These are phyloP conservation scores for Cerrena zonata DNA, from an alignment of 1,284 basidiomycete species.

Conservation along the genomic window DNA sequence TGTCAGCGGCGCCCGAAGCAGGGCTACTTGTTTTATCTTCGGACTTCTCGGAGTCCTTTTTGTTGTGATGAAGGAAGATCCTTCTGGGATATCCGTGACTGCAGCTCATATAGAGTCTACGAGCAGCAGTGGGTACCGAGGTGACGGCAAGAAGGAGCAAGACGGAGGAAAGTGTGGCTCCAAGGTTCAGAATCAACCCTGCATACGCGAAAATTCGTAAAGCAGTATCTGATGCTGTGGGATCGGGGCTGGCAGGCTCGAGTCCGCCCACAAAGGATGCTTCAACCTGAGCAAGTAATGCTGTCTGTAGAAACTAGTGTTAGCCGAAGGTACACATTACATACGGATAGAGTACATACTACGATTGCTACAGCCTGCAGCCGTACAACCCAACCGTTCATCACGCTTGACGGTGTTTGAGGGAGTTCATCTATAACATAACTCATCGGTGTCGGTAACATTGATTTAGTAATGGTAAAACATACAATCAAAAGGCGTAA, in stretches of 20 bases:
- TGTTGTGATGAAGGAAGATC: constrained; percentile 1
- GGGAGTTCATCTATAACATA: constrained; percentile 6
- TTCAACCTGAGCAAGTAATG: constrained; percentile 7
- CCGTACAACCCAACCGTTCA: constrained; percentile 4
- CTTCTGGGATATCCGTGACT: constrained; percentile 3
- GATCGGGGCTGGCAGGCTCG: neutral
- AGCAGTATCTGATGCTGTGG: constrained; percentile 2
- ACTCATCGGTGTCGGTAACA: too few relatives aligned
- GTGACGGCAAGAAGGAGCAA: constrained; percentile 4
- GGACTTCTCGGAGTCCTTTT: neutral
- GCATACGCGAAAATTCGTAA: constrained; percentile 3
- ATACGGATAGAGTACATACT: constrained; percentile 2
- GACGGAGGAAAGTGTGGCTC: constrained; percentile 6
- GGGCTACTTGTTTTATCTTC: neutral
- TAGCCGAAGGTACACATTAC: neutral
- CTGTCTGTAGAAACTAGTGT: neutral
- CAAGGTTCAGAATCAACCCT: constrained; percentile 4
- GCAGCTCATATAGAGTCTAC: constrained; percentile 6
- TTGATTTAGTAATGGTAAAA: too few relatives aligned
- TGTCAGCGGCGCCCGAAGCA: neutral
- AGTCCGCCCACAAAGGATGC: constrained; percentile 1
- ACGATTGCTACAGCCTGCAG: constrained; percentile 8
- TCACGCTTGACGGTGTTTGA: neutral
- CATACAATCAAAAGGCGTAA: constrained; percentile 7
- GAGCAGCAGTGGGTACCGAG: constrained; percentile 1